Base-by-base conservation (phyloP, 345 rosid species). In the Rubroshorea leprosula region DNA sequence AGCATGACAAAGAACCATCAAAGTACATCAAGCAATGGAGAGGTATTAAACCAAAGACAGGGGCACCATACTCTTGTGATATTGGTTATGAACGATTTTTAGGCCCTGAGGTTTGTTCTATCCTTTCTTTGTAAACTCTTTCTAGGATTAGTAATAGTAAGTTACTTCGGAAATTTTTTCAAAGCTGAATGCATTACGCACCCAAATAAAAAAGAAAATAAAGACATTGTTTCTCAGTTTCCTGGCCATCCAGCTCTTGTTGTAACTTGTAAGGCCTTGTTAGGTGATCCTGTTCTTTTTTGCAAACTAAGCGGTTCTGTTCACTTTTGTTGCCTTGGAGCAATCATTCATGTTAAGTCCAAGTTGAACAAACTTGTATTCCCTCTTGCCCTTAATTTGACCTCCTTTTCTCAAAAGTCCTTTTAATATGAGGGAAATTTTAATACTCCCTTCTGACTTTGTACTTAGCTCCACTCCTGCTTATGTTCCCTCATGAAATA, bases 21-120 rank as follows among this genome's bases (percentile, higher is more conserved):
- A 89, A 85, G 81, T 89, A 74, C 69, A 75, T 89, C 54, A 93
- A 89, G 77, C 98, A 86, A 27, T 89, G 93, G 91, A 83, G 74
- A 74, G 97, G 98, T 51, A 82, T 84, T 45, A 92, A 90, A 78
- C 94, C 93, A 54, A 92, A 89, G 84, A 92, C 97, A 16, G 98
- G 96, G 72, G 97, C 94, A 27, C 99, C 99, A 41, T 93, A 83
- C 76, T 68, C 99, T 53, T 93, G 99, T 71, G 99, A 89, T 55
- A 69, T 89, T 56, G 97, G 99, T 69, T 93, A 89, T 61, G 99
- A 93, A 72, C 85, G 99, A 48, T 93, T 93, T 74, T 86, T 93
- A 55, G 97, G 96, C 60, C 97, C 99, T 31, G 99, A 93, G 97
- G 99, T 89, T 64, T 69, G 83, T 70, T 60, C 27, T 46, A 14